Evolutionary conservation across 495 filamentous ascomycete genomes (phyloP).

Genomic region (Beverwykella pulmonaria): DNA sequence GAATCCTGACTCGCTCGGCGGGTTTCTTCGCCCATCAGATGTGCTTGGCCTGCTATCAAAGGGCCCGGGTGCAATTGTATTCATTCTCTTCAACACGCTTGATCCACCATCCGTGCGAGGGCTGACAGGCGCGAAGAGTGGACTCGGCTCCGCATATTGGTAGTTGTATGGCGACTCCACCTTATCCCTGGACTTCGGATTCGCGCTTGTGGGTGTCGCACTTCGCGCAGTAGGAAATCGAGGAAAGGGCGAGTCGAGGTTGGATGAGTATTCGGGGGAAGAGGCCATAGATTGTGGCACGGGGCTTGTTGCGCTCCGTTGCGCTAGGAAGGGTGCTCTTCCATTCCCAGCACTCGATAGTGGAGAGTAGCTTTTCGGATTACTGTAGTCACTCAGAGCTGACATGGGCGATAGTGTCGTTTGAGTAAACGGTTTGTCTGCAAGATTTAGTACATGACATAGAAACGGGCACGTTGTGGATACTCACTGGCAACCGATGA

Average conservation of each 20-base stretch:
- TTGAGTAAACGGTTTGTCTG: conserved; percentile 39
- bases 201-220: conserved; percentile 49
- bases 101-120: conserved; percentile 47
- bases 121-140: conserved; percentile 54
- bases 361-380: conserved; percentile 62
- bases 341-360: conserved; percentile 48
- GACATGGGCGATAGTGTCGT: conserved; percentile 22
- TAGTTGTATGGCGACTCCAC: conserved; percentile 42
- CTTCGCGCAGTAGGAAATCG: conserved; percentile 58
- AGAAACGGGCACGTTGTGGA: conserved; percentile 38
- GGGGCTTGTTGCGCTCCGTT: conserved; percentile 54
- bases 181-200: conserved; percentile 41
- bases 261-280: conserved; percentile 46
- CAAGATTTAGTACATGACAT: background rate
- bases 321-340: conserved; percentile 49
- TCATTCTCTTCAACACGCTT: conserved; percentile 61
- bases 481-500: conserved; percentile 55
- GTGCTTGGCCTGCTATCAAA: conserved; percentile 50
- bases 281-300: conserved; percentile 45
- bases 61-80: conserved; percentile 67
- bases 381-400: conserved; percentile 59
- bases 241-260: conserved; percentile 65
- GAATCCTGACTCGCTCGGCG: conserved; percentile 41
- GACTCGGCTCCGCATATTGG: conserved; percentile 45
- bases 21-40: conserved; percentile 11